Base-by-base conservation (phyloP, 352 stramenopile genomes). In the Globisporangium alternatum region DNA sequence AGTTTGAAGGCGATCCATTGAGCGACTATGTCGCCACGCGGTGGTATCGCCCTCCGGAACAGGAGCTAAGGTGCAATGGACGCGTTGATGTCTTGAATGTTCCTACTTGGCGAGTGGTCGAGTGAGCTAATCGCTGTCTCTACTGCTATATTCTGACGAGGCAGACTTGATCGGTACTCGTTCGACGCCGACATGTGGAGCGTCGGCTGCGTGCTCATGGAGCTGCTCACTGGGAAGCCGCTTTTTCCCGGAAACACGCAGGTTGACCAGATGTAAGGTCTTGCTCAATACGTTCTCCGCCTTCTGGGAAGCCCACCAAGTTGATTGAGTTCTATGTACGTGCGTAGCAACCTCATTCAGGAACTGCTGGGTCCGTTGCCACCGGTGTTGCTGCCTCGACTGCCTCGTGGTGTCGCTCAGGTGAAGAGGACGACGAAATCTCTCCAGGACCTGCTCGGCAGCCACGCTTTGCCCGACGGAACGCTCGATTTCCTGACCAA, bases 161-260 rank as follows among this genome's bases (percentile, higher is more conserved):
- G 28, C 59, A 93, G 85, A 21, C 72, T 88, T 17, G 83, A 88
- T 64, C 81, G 81, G 25, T 94, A 93, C 70, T 90, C 82, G 19
- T 94, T 91, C 56, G 79, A 90, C 62, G 83, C 86, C 8, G 86
- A 94, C 48, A 83, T 94, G 44, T 94, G 86, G 86, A 90, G 86
- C 51, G 78, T 93, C 2, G 83, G 86, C 2, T 94, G 86, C 49
- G 78, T 94, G 12, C 68, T 92, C 7, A 77, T 88, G 60, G 86
- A 94, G 35, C 68, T 94, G 22, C 69, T 94, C 15, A 90, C 81
- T 15, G 86, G 86, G n/a, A 74, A 78, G 4, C 86, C 86, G 3
- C 71, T 94, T 10, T 94, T 94, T 43, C 81, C 81, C 0, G 86
- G 86, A 19, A 88, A 75, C 60, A 89, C 81, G 3, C 86, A 94